Base-by-base conservation (phyloP, 2,329 filamentous ascomycete species). In the Zymoseptoria ardabiliae region DNA sequence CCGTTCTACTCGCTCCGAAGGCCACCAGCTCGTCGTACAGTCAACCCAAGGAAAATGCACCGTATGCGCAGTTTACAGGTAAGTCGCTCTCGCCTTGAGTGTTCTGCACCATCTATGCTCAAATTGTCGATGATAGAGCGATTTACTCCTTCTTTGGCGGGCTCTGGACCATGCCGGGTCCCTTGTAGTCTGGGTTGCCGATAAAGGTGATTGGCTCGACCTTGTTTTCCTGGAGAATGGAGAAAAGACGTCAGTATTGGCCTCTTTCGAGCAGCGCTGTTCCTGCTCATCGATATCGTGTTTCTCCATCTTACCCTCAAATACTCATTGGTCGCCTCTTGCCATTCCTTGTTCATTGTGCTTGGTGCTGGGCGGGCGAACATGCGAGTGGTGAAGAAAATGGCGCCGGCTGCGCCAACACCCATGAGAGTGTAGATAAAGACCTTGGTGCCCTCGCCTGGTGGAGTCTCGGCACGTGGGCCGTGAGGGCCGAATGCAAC, bases 401-500 rank as follows among this genome's bases (percentile, higher is more conserved):
- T 63, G 65, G 77, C 82, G 68, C 88, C 77, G 67, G 87, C 87
- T 70, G 81, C 82, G 64, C 77, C 80, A 66, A 95, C 72, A 72
- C 90, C 88, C 70, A 87, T 75, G 62, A 81, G 73, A 60, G 90
- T 87, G 77, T 91, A 89, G 74, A 85, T 79, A 72, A 89, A 82
- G 69, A 97, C 82, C 76, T 87, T 92, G 78, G 85, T 83, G 77
- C 82, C 83, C 83, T 97, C 93, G 71, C 90, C 93, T 67, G 94
- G 89, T 64, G 93, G 90, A 68, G 88, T 77, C 64, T 82, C 80
- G 68, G 93, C 87, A 71, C 94, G 93, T 70, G 94, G 94, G 60
- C 94, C 94, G 78, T 99, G 94, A 73, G 92, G 87, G 67, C 94
- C 94, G 75, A 99, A 99, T 68, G 94, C 92, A 73, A 99, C 96